Base-by-base conservation (phyloP, 1,139 yeast species). In the Hansenula lynferdii region DNA sequence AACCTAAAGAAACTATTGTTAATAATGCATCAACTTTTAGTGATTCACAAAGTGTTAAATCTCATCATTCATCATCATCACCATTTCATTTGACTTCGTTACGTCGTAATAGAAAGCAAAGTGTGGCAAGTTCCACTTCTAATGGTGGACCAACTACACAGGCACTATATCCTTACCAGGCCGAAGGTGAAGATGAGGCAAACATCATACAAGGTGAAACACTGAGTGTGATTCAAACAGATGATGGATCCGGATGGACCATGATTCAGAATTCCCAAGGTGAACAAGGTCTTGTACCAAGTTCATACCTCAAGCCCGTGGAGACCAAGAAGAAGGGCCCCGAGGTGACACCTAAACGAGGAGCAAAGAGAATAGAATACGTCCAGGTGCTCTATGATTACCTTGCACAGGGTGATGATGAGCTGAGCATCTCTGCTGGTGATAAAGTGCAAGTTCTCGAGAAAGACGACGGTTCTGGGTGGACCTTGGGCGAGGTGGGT, bases 191-290 rank as follows among this genome's bases (percentile, higher is more conserved):
- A 24, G 97, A 89, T 54, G 98, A 92, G 60, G 63, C 80, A 1
- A 61, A 77, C 3, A 63, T 92, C 2, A 45, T 53, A 8, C 74
- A 75, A 0, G 90, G 94, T 7, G 95, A 85, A 34, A 55, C 62
- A 5, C 61, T 90, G 28, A 63, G 62, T 5, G 70, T 92, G 3
- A 44, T 83, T 0, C 79, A 75, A 36, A 65, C 65, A 4, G 97
- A 92, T 58, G 92, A 85, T 49, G 97, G 97, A 0, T 80, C 92
- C 8, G 99, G 99, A 0, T 94, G 99, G 99, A 82, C 96, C 1
- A 61, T 64, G 49, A 75, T 82, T 51, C 46, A 61, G 39, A 60
- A 66, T 40, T 37, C 60, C 35, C 49, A 65, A 37, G 69, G 83
- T 48, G 44, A 60, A 10, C 65, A 65, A 36, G 99, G 99, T 0